Percentiles rank a stretch among this genome's conserved stretches.
Evolutionary conservation across 2,329 filamentous ascomycete species (phyloP).

Genomic region (Ceratocystis ficicola): DNA sequence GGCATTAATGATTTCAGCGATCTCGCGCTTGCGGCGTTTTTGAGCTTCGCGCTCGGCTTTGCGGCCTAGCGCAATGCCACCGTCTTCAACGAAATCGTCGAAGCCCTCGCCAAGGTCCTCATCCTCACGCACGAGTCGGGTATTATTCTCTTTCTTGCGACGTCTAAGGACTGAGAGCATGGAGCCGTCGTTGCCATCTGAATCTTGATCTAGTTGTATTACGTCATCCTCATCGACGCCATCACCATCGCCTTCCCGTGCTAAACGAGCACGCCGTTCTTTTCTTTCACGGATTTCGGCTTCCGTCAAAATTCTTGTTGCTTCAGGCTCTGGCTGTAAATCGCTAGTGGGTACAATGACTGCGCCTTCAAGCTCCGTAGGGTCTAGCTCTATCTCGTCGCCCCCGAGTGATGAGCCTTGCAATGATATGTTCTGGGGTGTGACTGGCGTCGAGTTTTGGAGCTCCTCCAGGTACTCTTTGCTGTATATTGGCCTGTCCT

Average conservation of each 20-base stretch:
- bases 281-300: conserved; percentile 86
- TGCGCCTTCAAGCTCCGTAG: conserved; percentile 50
- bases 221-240: conserved; percentile 30
- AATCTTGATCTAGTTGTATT: conserved; percentile 46
- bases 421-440: conserved; percentile 51
- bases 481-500: conserved; percentile 67
- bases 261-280: conserved; percentile 69
- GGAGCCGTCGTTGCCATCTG: conserved; percentile 30
- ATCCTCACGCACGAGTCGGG: conserved; percentile 68
- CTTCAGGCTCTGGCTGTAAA: conserved; percentile 27
- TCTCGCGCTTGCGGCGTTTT: conserved; percentile 57
- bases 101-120: conserved; percentile 91
- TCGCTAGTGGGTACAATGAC: conserved; percentile 46
- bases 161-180: conserved; percentile 14
- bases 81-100: conserved; percentile 81
- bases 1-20: conserved; percentile 69
- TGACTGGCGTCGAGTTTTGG: conserved; percentile 72
- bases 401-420: conserved; percentile 33
- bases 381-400: conserved; percentile 44
- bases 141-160: conserved; percentile 51
- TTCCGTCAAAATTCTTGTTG: conserved; percentile 57
- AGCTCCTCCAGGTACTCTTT: conserved; percentile 78
- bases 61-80: conserved; percentile 61
- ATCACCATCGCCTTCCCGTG: conserved; percentile 51
- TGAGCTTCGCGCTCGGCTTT: conserved; percentile 64